Evolutionary conservation across 139 green algal species (phyloP).

Genomic region (Auxenochlorella pyrenoidosa): DNA sequence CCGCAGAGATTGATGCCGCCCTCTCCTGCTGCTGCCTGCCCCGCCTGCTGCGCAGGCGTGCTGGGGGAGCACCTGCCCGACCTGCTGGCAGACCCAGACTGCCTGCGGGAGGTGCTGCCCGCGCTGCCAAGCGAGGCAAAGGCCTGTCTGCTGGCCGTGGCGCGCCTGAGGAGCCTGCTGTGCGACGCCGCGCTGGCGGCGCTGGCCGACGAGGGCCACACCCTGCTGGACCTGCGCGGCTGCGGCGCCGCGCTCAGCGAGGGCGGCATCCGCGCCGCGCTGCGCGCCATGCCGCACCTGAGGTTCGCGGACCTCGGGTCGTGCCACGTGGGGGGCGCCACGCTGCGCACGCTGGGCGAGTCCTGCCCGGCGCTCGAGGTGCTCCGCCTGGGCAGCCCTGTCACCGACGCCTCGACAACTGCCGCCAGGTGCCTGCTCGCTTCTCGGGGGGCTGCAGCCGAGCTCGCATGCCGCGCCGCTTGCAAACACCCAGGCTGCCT

Average conservation of each 20-base stretch:
- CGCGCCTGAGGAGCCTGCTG: constrained; percentile 15
- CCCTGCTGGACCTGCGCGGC: constrained; percentile 8
- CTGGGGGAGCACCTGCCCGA: constrained; percentile 25
- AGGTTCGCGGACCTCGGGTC: background rate
- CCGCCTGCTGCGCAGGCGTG: constrained; percentile 5
- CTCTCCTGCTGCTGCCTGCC: background rate
- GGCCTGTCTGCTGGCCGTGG: constrained; percentile 20
- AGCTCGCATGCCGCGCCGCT: no score
- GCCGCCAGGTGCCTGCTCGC: background rate
- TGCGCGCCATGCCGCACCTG: constrained; percentile 20
- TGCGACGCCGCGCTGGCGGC: constrained; percentile 12
- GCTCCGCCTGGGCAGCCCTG: constrained; percentile 27
- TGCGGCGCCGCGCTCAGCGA: background rate
- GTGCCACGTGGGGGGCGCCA: background rate
- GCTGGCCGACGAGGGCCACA: constrained; percentile 10
- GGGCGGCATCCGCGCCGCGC: background rate
- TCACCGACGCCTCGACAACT: background rate
- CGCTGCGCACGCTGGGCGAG: constrained; percentile 22
- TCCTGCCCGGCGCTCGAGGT: constrained; percentile 5
- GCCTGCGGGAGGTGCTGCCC: background rate
- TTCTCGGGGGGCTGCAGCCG: no score
- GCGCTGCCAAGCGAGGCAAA: constrained; percentile 21
- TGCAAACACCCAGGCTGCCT: no score
- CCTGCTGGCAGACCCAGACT: background rate
- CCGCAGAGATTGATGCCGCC: no score